Conservation (phyloP, 2,329 filamentous ascomycete species). For the Talaromyces sp. region DNA sequence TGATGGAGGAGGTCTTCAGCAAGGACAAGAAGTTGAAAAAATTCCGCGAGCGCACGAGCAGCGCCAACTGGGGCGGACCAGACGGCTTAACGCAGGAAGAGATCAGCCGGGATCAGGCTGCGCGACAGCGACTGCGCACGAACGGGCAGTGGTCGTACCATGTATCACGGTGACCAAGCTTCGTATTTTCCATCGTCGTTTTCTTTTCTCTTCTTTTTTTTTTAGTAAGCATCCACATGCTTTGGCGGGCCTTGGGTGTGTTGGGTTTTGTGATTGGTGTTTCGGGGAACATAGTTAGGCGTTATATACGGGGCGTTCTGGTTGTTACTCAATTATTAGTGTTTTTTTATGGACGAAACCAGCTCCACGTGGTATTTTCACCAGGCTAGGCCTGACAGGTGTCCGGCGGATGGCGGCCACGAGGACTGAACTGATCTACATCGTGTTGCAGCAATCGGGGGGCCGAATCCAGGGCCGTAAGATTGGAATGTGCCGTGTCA, state of each 20-base stretch:
- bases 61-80: slow-evolving; percentile 83
- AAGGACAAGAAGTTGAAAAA: slow-evolving; percentile 84
- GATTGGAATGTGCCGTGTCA: neutral
- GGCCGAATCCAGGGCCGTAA: neutral
- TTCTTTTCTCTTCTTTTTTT: slow-evolving; percentile 1
- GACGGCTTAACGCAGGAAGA: slow-evolving; percentile 87
- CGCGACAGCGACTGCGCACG: slow-evolving; percentile 70
- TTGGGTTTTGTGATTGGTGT: neutral
- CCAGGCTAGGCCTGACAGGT: neutral
- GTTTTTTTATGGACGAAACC: too few species aligned
- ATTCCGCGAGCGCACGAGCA: slow-evolving; percentile 86
- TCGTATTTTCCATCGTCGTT: neutral
- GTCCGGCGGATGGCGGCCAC: slow-evolving; percentile 12
- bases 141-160: slow-evolving; percentile 84
- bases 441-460: neutral
- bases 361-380: neutral
- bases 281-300: neutral
- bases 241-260: slow-evolving; percentile 2
- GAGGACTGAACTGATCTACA: slow-evolving; percentile 5
- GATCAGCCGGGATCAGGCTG: slow-evolving; percentile 72
- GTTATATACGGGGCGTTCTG: neutral
- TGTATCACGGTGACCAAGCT: slow-evolving; percentile 23
- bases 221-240: slow-evolving; percentile 2
- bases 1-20: slow-evolving; percentile 95
- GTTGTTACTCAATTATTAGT: neutral